Evolutionary conservation across 805 yeast genomes (phyloP).

Genomic region (Saturnispora serradocipensis): DNA sequence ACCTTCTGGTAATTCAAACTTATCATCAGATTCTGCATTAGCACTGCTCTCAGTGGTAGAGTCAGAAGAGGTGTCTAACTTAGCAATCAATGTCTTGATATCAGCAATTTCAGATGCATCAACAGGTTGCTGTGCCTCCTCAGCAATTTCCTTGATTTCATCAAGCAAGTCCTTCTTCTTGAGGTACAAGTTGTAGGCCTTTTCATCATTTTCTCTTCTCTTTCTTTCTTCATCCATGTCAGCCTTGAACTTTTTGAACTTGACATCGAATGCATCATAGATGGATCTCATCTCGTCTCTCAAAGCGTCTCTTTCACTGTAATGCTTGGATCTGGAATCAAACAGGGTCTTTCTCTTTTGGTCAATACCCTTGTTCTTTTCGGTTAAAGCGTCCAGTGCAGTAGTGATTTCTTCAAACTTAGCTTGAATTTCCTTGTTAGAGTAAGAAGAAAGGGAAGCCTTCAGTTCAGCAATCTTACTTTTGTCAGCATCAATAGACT

Average conservation of each 20-base stretch:
- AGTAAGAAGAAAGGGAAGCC: conserved; percentile 48
- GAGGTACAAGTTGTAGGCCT: conserved; percentile 40
- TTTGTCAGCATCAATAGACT: conserved; percentile 70
- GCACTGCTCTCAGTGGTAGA: conserved; percentile 8
- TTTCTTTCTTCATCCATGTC: conserved; percentile 60
- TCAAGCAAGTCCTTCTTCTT: conserved; percentile 39
- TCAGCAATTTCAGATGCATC: conserved; percentile 68
- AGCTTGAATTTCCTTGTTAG: conserved; percentile 54
- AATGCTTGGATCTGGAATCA: conserved; percentile 57
- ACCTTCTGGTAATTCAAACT: conserved; percentile 43
- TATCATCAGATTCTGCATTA: conserved; percentile 38
- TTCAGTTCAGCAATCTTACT: conserved; percentile 68
- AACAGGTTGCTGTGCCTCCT: conserved; percentile 71
- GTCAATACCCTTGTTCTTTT: conserved; percentile 49
- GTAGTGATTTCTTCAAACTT: conserved; percentile 61
- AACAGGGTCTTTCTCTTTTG: conserved; percentile 57
- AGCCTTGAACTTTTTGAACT: conserved; percentile 60
- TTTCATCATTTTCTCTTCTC: conserved; percentile 62
- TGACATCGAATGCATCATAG: conserved; percentile 67
- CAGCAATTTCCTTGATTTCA: conserved; percentile 63
- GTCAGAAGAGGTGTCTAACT: conserved; percentile 66
- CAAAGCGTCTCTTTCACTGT: conserved; percentile 58
- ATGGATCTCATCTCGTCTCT: conserved; percentile 59
- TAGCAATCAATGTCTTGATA: conserved; percentile 61
- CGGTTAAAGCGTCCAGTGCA: conserved; percentile 58